Evolutionary conservation across 805 yeast genomes (phyloP), one percentile per base, ranked within the genome.

Genomic region (Spathaspora sp.): DNA sequence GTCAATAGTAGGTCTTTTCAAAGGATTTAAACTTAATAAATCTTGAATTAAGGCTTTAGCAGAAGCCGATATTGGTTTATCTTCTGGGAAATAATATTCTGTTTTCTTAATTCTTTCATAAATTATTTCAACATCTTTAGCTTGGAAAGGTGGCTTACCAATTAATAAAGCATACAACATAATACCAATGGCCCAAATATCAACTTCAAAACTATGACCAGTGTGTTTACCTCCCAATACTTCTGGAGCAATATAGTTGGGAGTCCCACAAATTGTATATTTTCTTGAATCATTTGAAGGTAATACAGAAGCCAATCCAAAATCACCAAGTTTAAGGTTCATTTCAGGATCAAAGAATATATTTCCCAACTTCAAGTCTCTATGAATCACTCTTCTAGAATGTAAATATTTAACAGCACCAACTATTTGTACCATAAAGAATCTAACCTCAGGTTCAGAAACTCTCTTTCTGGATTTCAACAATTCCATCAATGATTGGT

Each of bases 191-290:
- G 99, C 96, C 99, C 99, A 94, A 54, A 91, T 82, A 68, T 94
- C 99, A 42, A 91, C 97, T 68, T 91, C 97, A 64, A 83, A 92
- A 48, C 96, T 85, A 68, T 94, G 99, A 8, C 98, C 99, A 11
- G 83, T 79, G 49, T 77, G 81, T 61, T 90, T 90, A 28, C 96
- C 96, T 42, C 91, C 88, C 57, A 94, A 78, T 19, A 94, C 96
- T 73, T 94, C 99, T 7, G 99, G 99, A 0, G 99, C 97, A 65
- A 94, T 94, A 67, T 94, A 94, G 71, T 94, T 94, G 54, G 99
- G 99, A 20, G 99, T 94, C 50, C 99, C 99, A 70, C 99, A 94
- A 51, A 94, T 89, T 44, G 99, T 93, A 66, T 86, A 88, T 63
- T 93, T 90, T 57, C 93, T 83, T 48, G 89, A 89, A 52, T 79